Conservation (phyloP, 1,284 basidiomycete species). For the Ustilago sp. region DNA sequence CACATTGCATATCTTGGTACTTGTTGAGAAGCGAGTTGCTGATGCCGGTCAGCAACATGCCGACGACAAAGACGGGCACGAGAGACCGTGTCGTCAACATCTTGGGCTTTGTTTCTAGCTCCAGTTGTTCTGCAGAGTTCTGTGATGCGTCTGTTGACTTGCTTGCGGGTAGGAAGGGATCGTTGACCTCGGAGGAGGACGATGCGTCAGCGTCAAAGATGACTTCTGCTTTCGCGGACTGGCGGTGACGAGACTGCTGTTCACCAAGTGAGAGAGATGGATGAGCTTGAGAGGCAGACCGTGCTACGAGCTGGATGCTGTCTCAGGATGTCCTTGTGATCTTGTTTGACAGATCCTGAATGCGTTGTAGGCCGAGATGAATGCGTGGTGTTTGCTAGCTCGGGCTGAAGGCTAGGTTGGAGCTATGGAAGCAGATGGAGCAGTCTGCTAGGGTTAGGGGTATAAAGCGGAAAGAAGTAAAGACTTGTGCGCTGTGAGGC, state of each 20-base stretch:
- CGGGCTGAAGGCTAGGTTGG: not conserved
- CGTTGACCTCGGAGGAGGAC: slow-evolving; percentile 8
- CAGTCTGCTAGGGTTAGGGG: not conserved
- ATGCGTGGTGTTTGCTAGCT: slow-evolving; percentile 4
- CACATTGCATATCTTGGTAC: slow-evolving; percentile 71
- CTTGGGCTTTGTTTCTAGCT: slow-evolving; percentile 15
- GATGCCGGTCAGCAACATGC: slow-evolving; percentile 73
- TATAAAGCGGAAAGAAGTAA: not conserved
- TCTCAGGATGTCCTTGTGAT: slow-evolving; percentile 16
- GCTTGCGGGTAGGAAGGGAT: not conserved
- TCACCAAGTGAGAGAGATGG: slow-evolving; percentile 21
- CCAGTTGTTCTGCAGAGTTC: not conserved
- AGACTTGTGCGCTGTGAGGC: not conserved
- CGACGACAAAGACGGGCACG: slow-evolving; percentile 71
- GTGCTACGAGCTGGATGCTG: slow-evolving; percentile 39
- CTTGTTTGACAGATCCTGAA: not conserved
- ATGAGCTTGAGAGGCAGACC: slow-evolving; percentile 38
- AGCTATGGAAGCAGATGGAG: slow-evolving; percentile 4
- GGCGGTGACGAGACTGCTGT: slow-evolving; percentile 20
- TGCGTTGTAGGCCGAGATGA: not conserved
- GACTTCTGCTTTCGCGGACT: not conserved
- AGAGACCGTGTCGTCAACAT: slow-evolving; percentile 40
- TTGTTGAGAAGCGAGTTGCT: slow-evolving; percentile 67
- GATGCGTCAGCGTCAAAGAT: not conserved
- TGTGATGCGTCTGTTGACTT: not conserved